Evolutionary conservation across 2,329 filamentous ascomycete genomes (phyloP), one percentile per base, ranked within the genome.

Genomic region (Venturia pyrina): DNA sequence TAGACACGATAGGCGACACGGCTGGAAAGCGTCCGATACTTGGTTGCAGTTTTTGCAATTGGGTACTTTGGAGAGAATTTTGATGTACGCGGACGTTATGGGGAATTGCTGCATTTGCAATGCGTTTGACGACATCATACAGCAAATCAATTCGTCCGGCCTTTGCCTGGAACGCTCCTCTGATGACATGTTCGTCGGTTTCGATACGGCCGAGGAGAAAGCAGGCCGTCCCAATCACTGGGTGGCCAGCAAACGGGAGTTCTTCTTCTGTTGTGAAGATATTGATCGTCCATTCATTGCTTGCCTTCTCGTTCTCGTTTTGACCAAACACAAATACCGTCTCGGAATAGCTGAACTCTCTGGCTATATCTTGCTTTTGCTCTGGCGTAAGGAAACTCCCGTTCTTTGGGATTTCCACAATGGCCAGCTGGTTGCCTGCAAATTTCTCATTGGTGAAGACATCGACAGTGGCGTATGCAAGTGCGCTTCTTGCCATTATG

Each of bases 71-170:
- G 34, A 76, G 73, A 7, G 70, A 70, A 32, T 71, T 67, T 34
- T 70, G 69, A 75, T 92, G 89, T 66, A 86, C 71, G 70, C 85
- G 88, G 68, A 88, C 80, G 68, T 88, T 79, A 72, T 90, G 87
- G 43, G 89, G 88, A 19, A 64, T 64, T 7, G 17, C 59, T n/a
- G 88, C 88, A 63, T 80, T 82, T 5, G 87, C 84, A n/a, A 79
- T 72, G 46, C 73, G 73, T 28, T 74, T 76, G 10, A 70, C 70
- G 4, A 75, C 71, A 69, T 78, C 74, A 67, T 77, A 81, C 17
- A 73, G 71, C 64, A 79, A 72, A 11, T 72, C 70, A 11, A 84
- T 80, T 1, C 72, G 71, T 1, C 82, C 81, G 67, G 74, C 79
- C 73, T 76, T 82, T 68, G 76, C 76, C 5, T 76, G 70, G 66